Conservation (phyloP, 768 basidiomycete species). For the Leucocoprinus leucothites region DNA sequence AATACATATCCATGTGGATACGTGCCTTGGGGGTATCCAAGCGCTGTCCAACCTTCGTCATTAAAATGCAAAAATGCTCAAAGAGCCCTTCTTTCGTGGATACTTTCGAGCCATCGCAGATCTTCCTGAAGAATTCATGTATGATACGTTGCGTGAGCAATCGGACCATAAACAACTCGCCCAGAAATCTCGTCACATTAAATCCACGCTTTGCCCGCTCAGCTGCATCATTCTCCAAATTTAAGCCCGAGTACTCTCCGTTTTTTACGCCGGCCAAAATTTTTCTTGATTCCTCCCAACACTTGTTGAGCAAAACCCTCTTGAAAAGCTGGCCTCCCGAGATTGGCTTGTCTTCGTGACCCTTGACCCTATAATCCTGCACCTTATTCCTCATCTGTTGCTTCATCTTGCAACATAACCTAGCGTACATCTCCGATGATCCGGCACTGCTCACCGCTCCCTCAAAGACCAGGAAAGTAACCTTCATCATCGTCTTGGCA, state of each 20-base stretch:
- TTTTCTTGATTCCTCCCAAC: constrained; percentile 96
- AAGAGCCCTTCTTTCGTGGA: constrained; percentile 94
- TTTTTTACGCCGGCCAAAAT: constrained; percentile 66
- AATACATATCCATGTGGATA: constrained; percentile 90
- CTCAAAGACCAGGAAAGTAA: constrained; percentile 94
- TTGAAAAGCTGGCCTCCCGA: constrained; percentile 93
- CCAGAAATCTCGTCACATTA: constrained; percentile 71
- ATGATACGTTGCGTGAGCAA: constrained; percentile 98
- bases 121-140: constrained; percentile 96
- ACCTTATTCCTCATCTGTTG: constrained; percentile 86
- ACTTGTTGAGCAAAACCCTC: constrained; percentile 93
- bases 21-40: constrained; percentile 82
- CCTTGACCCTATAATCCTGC: constrained; percentile 83
- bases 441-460: constrained; percentile 95
- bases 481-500: constrained; percentile 90
- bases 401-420: constrained; percentile 94
- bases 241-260: constrained; percentile 58
- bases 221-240: constrained; percentile 76
- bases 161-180: constrained; percentile 97
- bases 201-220: constrained; percentile 98
- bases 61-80: constrained; percentile 89
- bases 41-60: constrained; percentile 81
- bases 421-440: constrained; percentile 97
- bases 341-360: constrained; percentile 81
- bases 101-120: constrained; percentile 71